phyloP scores from a whole-genome alignment of 768 basidiomycete genomes.

The Tricholoma terreum region DNA sequence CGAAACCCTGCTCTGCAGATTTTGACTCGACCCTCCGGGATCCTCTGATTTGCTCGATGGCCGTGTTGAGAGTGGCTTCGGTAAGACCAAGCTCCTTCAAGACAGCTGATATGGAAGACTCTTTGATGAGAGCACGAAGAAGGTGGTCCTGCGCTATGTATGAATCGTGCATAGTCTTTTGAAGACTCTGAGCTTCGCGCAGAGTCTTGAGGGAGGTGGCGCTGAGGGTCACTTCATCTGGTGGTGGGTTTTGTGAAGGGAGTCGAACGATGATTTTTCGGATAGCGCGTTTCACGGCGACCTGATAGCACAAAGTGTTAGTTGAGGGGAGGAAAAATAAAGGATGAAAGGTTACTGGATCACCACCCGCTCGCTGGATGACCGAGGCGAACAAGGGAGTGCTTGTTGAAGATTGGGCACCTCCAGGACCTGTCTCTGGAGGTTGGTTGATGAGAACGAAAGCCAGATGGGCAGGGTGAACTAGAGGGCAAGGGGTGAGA shows the following conservation, averaged over 20 bases:
- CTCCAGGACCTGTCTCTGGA: constrained; percentile 28
- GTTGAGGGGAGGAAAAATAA: not conserved
- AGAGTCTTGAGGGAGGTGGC: constrained; percentile 58
- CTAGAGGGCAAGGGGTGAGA: constrained; percentile 31
- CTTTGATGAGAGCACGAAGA: constrained; percentile 79
- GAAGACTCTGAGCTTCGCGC: constrained; percentile 70
- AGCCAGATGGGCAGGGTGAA: constrained; percentile 81
- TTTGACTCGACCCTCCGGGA: constrained; percentile 83
- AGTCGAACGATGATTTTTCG: constrained; percentile 78
- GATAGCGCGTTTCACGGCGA: constrained; percentile 61
- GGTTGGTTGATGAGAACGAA: constrained; percentile 77
- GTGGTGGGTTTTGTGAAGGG: constrained; percentile 81
- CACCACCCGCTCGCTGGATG: constrained; percentile 81
- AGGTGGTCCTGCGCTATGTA: constrained; percentile 94
- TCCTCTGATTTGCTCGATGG: constrained; percentile 76
- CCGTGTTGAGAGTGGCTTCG: constrained; percentile 69
- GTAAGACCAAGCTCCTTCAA: constrained; percentile 77
- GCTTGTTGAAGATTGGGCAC: constrained; percentile 25
- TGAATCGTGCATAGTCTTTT: constrained; percentile 84
- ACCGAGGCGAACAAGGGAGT: constrained; percentile 74
- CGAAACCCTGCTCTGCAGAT: constrained; percentile 89
- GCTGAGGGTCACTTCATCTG: constrained; percentile 72
- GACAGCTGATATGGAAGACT: constrained; percentile 59
- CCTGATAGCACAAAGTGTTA: constrained; percentile 31
- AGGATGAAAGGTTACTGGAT: constrained; percentile 54